Evolutionary conservation across 768 basidiomycete genomes (phyloP), one percentile per base, ranked within the genome.

Genomic region (Boletus huronensis): DNA sequence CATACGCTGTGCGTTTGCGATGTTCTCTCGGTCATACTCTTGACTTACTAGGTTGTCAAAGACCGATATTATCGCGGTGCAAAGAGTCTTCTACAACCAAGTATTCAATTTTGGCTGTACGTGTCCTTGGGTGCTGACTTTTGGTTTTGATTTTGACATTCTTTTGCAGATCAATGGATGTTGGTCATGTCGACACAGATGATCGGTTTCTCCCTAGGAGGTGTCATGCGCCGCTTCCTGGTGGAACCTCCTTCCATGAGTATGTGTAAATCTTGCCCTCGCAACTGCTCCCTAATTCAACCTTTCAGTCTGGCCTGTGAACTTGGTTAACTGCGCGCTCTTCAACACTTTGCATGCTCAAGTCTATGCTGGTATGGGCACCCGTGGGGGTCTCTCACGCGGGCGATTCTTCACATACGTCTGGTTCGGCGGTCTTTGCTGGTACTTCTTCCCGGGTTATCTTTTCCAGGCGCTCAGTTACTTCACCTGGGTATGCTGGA

Each of bases 281-380:
- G 6, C 0, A 13, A 31, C 19, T 21, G 8, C 17, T 42, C 17
- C 3, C 54, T 54, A 17, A 58, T 46, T 21, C 54, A 75, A 73
- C 13, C 7, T 3, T 76, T 47, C 77, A 83, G 84, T 90, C 49
- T 90, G 88, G 88, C 88, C 88, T 1, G 74, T 78, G 49, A 83
- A 83, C 46, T 73, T 90, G 28, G 88, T 90, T 11, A 77, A 81
- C 3, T 87, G 86, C 56, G 85, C 87, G 0, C 72, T 89, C 5
- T 88, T 87, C 70, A 89, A 89, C 65, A 89, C 88, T 3, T 72
- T 90, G 14, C 88, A 90, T 63, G 82, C 83, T 2, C 81, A 84
- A 54, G 38, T 34, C 26, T 79, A 79, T 54, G 59, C 72, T 28
- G 80, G 80, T 46, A 72, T 75, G 38, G 76, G 77, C 8, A 68